A percentile compares a stretch with the other conserved stretches of the same genome.
Conservation (phyloP, 768 basidiomycete genomes). For the Cystofilobasidium capitatum region DNA sequence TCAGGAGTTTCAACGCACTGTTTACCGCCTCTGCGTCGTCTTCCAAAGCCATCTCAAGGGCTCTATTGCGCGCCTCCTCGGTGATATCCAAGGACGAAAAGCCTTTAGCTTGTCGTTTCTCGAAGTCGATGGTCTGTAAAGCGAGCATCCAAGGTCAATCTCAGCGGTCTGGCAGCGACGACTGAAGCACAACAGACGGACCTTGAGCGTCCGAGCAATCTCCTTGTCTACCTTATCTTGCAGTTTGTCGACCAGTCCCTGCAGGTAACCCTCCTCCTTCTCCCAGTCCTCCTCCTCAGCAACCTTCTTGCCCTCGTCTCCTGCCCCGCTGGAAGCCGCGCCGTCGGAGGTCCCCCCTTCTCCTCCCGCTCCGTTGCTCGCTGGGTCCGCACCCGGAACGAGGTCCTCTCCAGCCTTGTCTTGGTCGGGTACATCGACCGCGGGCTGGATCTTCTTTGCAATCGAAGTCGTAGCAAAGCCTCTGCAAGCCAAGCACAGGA, state of each 20-base stretch:
- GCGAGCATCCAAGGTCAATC: conserved; percentile 1
- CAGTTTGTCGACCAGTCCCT: conserved; percentile 64
- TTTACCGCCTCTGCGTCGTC: conserved; percentile 27
- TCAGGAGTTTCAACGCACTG: neutral
- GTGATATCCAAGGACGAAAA: conserved; percentile 59
- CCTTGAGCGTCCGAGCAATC: conserved; percentile 61
- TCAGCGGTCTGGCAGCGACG: neutral
- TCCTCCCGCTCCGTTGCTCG: conserved; percentile 1
- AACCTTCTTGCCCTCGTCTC: conserved; percentile 38
- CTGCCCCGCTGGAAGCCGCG: conserved; percentile 10
- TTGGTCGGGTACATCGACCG: conserved; percentile 7
- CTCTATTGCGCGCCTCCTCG: conserved; percentile 49
- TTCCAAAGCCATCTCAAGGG: conserved; percentile 48
- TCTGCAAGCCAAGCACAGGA: conserved; percentile 1
- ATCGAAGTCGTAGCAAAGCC: conserved; percentile 55
- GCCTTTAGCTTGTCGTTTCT: conserved; percentile 60
- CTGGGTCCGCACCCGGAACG: conserved; percentile 37
- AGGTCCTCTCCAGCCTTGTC: conserved; percentile 11
- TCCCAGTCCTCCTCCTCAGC: conserved; percentile 28
- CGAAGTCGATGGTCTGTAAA: conserved; percentile 64
- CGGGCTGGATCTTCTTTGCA: conserved; percentile 53
- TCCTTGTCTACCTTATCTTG: conserved; percentile 87
- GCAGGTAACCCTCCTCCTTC: conserved; percentile 46
- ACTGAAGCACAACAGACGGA: conserved; percentile 32
- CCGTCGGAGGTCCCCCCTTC: neutral